Evolutionary conservation across 2,329 filamentous ascomycete species (phyloP).

Genomic region (Monilinia fructicola): DNA sequence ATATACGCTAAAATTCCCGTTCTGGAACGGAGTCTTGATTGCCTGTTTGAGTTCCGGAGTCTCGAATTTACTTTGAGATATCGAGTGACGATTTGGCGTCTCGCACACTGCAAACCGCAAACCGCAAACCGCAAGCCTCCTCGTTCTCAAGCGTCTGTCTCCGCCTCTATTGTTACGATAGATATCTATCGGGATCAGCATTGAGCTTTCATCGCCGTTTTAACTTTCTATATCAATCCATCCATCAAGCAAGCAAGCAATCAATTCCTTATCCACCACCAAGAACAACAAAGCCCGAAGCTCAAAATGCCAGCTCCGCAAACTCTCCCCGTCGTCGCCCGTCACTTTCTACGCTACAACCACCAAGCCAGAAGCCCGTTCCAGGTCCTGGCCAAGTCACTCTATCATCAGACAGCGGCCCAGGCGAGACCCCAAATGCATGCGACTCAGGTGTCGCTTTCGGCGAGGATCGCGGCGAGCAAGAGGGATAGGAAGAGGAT

Average conservation of each 20-base stretch:
- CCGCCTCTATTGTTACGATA: too few species aligned
- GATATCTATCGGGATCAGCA: too few species aligned
- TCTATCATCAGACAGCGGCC: not conserved
- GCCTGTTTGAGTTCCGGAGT: constrained; percentile 15
- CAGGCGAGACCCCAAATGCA: not conserved
- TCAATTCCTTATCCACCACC: not conserved
- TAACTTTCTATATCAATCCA: not conserved
- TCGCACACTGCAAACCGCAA: too few species aligned
- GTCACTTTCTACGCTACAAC: constrained; percentile 12
- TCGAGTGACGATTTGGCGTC: too few species aligned
- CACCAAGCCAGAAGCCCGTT: not conserved
- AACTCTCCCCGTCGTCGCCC: not conserved
- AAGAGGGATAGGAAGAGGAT: constrained; percentile 11
- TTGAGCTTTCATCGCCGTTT: too few species aligned
- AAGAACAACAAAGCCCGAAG: too few species aligned
- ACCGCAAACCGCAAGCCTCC: too few species aligned
- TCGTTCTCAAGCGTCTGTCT: too few species aligned
- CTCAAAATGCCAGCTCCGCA: not conserved
- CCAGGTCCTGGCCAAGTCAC: not conserved
- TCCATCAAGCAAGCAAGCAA: not conserved
- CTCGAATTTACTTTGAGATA: not conserved
- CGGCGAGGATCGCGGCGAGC: constrained; percentile 7
- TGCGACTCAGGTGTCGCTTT: not conserved
- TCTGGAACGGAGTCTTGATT: constrained; percentile 8
- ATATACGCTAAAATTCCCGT: constrained; percentile 2